phyloP scores from a whole-genome alignment of 257 asterid genomes.

The Phtheirospermum japonicum region DNA sequence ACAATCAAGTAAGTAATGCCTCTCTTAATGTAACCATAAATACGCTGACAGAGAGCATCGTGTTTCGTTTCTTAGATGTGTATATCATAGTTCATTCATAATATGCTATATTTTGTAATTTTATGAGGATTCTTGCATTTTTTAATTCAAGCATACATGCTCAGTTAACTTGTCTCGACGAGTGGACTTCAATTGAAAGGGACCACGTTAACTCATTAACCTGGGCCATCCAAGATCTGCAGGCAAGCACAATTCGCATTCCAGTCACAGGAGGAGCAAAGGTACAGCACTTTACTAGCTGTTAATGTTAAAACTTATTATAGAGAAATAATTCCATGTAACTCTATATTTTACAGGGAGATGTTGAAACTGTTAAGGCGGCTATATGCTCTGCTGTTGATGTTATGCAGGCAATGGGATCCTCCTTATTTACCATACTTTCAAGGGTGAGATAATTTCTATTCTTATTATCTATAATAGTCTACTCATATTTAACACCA shows the following conservation, averaged over 20 bases:
- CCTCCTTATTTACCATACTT: slow-evolving; percentile 56
- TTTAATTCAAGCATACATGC: slow-evolving; percentile 28
- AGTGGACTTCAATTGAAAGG: slow-evolving; percentile 75
- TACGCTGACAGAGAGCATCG: not conserved
- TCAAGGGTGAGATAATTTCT: slow-evolving; percentile 50
- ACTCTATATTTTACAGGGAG: slow-evolving; percentile 58
- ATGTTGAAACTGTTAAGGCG: slow-evolving; percentile 59
- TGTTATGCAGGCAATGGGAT: slow-evolving; percentile 80
- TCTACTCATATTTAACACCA: not conserved
- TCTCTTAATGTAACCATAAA: slow-evolving; percentile 13
- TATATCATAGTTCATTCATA: not conserved
- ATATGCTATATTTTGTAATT: slow-evolving; percentile 20
- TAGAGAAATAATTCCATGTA: slow-evolving; percentile 16
- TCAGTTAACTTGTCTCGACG: slow-evolving; percentile 71
- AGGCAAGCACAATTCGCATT: slow-evolving; percentile 72
- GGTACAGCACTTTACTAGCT: slow-evolving; percentile 44
- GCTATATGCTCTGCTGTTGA: slow-evolving; percentile 82
- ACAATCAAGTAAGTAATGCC: slow-evolving; percentile 68
- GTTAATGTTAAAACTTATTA: slow-evolving; percentile 18
- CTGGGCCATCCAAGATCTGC: slow-evolving; percentile 66
- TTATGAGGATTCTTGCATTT: slow-evolving; percentile 20
- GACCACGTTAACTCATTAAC: slow-evolving; percentile 65
- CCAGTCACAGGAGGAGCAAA: slow-evolving; percentile 76
- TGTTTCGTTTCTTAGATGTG: not conserved
- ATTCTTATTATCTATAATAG: slow-evolving; percentile 10